phyloP scores from a whole-genome alignment of 176 grass and related monocot genomes.

The Elaeis guineensis region DNA sequence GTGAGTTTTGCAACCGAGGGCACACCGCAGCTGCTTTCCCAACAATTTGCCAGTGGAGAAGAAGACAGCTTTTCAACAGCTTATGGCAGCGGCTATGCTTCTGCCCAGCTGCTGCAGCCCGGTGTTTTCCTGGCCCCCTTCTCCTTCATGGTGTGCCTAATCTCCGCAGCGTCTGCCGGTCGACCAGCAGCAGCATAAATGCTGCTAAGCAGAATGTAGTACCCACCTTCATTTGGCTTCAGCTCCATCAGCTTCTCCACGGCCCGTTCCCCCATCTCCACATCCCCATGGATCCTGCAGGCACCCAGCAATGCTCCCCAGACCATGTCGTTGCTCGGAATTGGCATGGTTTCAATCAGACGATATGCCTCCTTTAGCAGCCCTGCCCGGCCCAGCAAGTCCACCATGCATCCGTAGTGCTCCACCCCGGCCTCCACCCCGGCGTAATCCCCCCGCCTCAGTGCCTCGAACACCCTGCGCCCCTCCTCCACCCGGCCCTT shows the following conservation, averaged over 20 bases:
- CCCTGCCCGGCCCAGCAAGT: slow-evolving; percentile 48
- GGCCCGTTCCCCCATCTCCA: slow-evolving; percentile 39
- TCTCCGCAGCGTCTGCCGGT: slow-evolving; percentile 32
- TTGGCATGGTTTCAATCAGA: slow-evolving; percentile 42
- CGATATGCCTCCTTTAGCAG: slow-evolving; percentile 35
- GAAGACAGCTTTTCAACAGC: too few species aligned
- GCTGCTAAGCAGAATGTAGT: slow-evolving; percentile 43
- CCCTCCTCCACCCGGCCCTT: slow-evolving; percentile 44
- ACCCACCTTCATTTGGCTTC: slow-evolving; percentile 39
- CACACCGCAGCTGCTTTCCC: too few species aligned
- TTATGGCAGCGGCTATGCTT: not conserved
- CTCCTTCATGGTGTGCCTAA: slow-evolving; percentile 35
- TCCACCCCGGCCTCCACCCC: slow-evolving; percentile 24
- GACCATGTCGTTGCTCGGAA: slow-evolving; percentile 27
- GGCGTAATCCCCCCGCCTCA: slow-evolving; percentile 26
- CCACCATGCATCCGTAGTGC: slow-evolving; percentile 63
- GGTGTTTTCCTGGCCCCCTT: slow-evolving; percentile 27
- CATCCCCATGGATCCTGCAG: slow-evolving; percentile 38
- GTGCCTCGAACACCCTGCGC: slow-evolving; percentile 20
- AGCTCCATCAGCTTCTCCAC: slow-evolving; percentile 34
- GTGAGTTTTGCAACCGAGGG: too few species aligned
- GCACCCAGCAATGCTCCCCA: slow-evolving; percentile 50
- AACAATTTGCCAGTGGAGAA: too few species aligned
- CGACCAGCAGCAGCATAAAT: slow-evolving; percentile 33
- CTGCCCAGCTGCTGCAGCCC: slow-evolving; percentile 28